Evolutionary conservation across 148 eudicot genomes (phyloP).

Genomic region (Nyssa sinensis): DNA sequence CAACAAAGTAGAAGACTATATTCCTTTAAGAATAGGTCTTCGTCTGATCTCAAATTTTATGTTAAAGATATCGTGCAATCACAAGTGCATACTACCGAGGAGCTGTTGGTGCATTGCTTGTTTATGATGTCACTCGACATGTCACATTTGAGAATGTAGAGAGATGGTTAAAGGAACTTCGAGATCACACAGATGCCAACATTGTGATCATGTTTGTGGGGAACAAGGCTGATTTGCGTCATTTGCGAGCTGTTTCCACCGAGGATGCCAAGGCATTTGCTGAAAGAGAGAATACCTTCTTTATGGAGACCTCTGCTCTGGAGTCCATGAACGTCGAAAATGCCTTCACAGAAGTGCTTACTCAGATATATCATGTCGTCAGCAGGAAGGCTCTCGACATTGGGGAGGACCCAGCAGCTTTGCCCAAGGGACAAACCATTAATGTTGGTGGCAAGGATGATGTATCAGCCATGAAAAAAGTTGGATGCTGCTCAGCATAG

Average conservation of each 20-base stretch:
- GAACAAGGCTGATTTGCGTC: slow-evolving; percentile 42
- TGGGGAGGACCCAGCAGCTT: slow-evolving; percentile 33
- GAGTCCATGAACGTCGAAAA: slow-evolving; percentile 39
- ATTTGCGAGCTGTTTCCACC: slow-evolving; percentile 31
- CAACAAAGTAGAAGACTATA: not conserved
- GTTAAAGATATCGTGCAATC: slow-evolving; percentile 38
- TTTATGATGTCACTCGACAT: slow-evolving; percentile 34
- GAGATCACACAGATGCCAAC: slow-evolving; percentile 38
- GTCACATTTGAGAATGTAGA: slow-evolving; percentile 43
- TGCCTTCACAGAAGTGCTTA: slow-evolving; percentile 37
- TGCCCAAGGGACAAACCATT: slow-evolving; percentile 41
- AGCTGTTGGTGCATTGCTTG: slow-evolving; percentile 38
- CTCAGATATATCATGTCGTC: slow-evolving; percentile 35
- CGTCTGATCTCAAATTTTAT: not conserved
- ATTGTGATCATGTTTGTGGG: slow-evolving; percentile 43
- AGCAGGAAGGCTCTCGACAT: slow-evolving; percentile 38
- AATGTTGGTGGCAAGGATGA: slow-evolving; percentile 37
- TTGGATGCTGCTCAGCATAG: slow-evolving; percentile 39
- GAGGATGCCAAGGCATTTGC: slow-evolving; percentile 42
- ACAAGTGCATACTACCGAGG: slow-evolving; percentile 49
- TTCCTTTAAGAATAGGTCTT: not conserved
- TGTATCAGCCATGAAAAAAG: slow-evolving; percentile 40
- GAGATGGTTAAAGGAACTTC: slow-evolving; percentile 44
- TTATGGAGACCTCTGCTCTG: slow-evolving; percentile 38
- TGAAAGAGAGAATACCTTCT: slow-evolving; percentile 33